Percentiles rank a stretch among this genome's conserved stretches.
Conservation (phyloP, 2,329 filamentous ascomycete genomes). For the Pestalotiopsis sp. region DNA sequence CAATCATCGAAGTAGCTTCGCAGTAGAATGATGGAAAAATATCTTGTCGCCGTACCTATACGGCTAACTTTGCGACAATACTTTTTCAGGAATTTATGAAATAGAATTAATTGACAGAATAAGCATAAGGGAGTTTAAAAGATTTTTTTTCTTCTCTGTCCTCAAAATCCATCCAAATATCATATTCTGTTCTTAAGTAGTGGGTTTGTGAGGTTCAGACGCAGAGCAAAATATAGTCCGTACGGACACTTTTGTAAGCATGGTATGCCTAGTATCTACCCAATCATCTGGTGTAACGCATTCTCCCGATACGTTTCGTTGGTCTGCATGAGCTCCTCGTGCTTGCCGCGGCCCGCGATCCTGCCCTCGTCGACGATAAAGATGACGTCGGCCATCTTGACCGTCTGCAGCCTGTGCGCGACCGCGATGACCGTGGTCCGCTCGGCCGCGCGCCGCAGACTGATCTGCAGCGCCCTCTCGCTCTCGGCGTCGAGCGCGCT, state of each 20-base stretch:
- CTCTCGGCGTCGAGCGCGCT: conserved; percentile 67
- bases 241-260: no score
- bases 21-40: neutral
- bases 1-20: neutral
- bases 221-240: no score
- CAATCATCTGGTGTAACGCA: conserved; percentile 4
- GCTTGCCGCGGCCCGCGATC: conserved; percentile 39
- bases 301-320: conserved; percentile 21
- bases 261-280: neutral
- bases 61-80: no score
- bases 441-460: conserved; percentile 50
- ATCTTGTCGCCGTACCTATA: neutral
- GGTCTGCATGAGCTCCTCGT: conserved; percentile 38
- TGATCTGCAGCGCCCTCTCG: conserved; percentile 59
- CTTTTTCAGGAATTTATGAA: no score
- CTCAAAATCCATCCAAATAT: no score
- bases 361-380: conserved; percentile 43
- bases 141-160: no score
- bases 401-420: conserved; percentile 46
- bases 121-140: no score
- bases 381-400: conserved; percentile 45
- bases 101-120: no score
- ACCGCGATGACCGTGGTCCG: conserved; percentile 45
- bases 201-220: no score
- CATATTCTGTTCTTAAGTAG: no score